Evolutionary conservation across 2,329 filamentous ascomycete species (phyloP), one percentile per base, ranked within the genome.

Genomic region (Penicillium sp.): DNA sequence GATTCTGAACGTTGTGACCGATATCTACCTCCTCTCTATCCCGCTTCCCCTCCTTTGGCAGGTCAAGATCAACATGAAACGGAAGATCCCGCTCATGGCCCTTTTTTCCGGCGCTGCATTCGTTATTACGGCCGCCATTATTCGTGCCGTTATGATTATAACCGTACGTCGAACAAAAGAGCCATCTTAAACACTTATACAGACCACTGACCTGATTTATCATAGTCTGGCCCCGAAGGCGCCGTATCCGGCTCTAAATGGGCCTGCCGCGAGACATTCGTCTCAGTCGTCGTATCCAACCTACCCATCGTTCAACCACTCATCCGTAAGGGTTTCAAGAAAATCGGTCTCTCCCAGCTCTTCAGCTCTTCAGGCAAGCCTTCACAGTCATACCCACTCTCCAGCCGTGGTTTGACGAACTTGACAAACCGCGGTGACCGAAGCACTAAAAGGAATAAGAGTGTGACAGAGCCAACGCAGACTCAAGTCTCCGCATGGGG

Each of bases 11-110:
- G 76, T 86, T 5, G 54, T 78, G 2, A 87, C 85, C 4, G 85
- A 87, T 62, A 48, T 85, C 1, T 87, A 86, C 59, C 75, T 87
- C 14, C 79, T 87, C 56, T 79, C 79, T 20, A 86, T 87, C 25
- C 84, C 84, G 0, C 73, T 87, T 3, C 84, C 84, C 0, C 80
- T 86, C 71, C 73, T 87, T 2, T 85, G 81, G 82, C 75, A 73
- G 17, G 80, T 84, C 0, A 78, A 78, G 0, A 74, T 87, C 15
- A 72, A 72, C 6, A 68, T 77, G 0, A 69, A 73, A 10, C 81
- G 80, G 62, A 87, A 86, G 61, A 63, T 82, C 0, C 78, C 80
- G 0, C 72, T 86, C 0, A 75, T 83, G 28, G 64, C 81, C 2
- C 74, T 87, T 3, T 86, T 86, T 65, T 79, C 79, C 22, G 82